Conservation (phyloP, 2,329 filamentous ascomycete genomes). For the Aspergillus latus region DNA sequence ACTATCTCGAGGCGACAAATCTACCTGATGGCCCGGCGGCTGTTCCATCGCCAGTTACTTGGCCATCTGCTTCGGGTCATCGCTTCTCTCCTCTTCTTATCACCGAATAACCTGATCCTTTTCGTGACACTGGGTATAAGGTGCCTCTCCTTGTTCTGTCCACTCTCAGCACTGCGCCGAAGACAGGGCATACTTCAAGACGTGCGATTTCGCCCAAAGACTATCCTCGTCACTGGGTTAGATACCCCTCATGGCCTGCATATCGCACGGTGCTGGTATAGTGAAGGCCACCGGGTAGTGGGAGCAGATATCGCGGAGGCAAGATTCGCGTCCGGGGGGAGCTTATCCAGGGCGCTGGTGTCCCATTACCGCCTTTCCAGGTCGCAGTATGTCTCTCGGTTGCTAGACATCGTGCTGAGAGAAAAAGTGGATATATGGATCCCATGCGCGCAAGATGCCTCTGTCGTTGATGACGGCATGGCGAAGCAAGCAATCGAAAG, state of each 20-base stretch:
- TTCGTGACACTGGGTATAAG: constrained; percentile 36
- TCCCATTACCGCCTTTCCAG: constrained; percentile 55
- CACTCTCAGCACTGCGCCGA: constrained; percentile 18
- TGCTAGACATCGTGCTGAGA: constrained; percentile 59
- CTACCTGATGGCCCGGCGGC: constrained; percentile 9
- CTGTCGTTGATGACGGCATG: constrained; percentile 65
- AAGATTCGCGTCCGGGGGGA: constrained; percentile 52
- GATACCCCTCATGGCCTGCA: constrained; percentile 70
- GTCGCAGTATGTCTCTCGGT: constrained; percentile 55
- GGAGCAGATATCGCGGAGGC: constrained; percentile 64
- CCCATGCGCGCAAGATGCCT: constrained; percentile 67
- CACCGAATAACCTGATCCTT: constrained; percentile 51
- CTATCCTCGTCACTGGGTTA: constrained; percentile 69
- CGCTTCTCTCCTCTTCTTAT: constrained; percentile 41
- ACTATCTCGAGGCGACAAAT: constrained; percentile 14
- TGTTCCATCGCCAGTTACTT: constrained; percentile 19
- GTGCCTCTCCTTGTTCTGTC: constrained; percentile 29
- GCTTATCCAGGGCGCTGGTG: constrained; percentile 58
- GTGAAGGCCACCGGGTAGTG: constrained; percentile 67
- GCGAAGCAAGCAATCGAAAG: constrained; percentile 63
- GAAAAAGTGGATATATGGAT: constrained; percentile 72
- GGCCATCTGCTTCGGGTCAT: constrained; percentile 29
- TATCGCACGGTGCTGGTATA: constrained; percentile 65
- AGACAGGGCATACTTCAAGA: constrained; percentile 29
- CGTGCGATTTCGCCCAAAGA: constrained; percentile 48